phyloP scores from a whole-genome alignment of 225 moss, liverwort and hornwort species.

The Marchantia paleacea region DNA sequence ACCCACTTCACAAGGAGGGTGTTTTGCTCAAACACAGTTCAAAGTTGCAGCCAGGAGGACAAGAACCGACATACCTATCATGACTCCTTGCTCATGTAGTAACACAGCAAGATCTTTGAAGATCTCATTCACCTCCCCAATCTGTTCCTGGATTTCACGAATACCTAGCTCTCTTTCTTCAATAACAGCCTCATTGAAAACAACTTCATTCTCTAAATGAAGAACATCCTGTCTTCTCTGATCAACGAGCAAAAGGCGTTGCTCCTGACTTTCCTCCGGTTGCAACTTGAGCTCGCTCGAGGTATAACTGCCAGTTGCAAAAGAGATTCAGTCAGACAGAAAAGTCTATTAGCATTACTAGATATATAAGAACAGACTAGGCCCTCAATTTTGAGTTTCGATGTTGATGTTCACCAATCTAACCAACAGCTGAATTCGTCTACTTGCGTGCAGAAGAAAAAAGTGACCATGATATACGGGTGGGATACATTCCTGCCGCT shows the following conservation, averaged over 20 bases:
- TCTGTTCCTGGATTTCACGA: conserved; percentile 95
- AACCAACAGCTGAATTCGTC: neutral
- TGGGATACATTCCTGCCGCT: too few relatives aligned
- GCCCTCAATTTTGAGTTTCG: neutral
- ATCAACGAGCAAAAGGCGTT: conserved; percentile 32
- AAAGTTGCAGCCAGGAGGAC: too few relatives aligned
- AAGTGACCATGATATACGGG: too few relatives aligned
- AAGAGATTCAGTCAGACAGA: too few relatives aligned
- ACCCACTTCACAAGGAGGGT: too few relatives aligned
- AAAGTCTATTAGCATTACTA: too few relatives aligned
- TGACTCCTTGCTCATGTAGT: conserved; percentile 51
- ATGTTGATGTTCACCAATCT: neutral
- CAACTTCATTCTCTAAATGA: conserved; percentile 48
- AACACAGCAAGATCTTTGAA: conserved; percentile 89
- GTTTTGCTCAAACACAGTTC: too few relatives aligned
- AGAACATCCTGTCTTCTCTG: conserved; percentile 47
- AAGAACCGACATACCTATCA: conserved; percentile 34
- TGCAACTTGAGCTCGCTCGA: conserved; percentile 34
- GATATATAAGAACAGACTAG: too few relatives aligned
- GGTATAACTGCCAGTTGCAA: conserved; percentile 17
- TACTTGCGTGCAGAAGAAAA: too few relatives aligned
- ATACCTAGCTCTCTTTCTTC: conserved; percentile 95
- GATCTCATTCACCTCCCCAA: conserved; percentile 94
- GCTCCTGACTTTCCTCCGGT: conserved; percentile 44
- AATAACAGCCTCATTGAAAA: conserved; percentile 70